These are phyloP conservation scores for Botryotinia calthae DNA, from an alignment of 2,329 filamentous ascomycete species.

Conservation along the genomic window DNA sequence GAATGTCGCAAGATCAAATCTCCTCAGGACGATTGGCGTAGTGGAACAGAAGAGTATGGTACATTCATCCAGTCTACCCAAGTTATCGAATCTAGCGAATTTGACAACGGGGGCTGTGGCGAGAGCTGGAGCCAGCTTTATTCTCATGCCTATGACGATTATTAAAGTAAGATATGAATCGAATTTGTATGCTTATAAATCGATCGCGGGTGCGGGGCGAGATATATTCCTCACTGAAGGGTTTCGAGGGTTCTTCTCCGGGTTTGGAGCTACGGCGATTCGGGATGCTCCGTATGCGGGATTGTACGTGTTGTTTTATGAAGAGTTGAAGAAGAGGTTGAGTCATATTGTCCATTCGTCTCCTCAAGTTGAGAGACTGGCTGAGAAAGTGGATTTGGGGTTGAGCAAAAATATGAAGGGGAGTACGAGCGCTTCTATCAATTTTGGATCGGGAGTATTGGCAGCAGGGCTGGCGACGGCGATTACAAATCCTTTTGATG, in stretches of 20 bases:
- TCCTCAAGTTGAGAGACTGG: slow-evolving; percentile 28
- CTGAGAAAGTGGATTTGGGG: slow-evolving; percentile 6
- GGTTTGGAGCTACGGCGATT: slow-evolving; percentile 89
- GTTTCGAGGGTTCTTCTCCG: slow-evolving; percentile 81
- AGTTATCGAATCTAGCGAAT: slow-evolving; percentile 80
- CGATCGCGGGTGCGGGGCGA: slow-evolving; percentile 65
- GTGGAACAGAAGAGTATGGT: slow-evolving; percentile 28
- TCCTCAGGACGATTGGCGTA: slow-evolving; percentile 39
- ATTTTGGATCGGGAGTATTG: slow-evolving; percentile 78
- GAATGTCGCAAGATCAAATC: slow-evolving; percentile 50
- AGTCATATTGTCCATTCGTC: slow-evolving; percentile 32
- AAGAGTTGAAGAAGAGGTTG: slow-evolving; percentile 70
- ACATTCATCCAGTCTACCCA: slow-evolving; percentile 71
- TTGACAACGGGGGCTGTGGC: slow-evolving; percentile 80
- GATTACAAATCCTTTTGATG: slow-evolving; percentile 94
- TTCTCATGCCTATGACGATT: slow-evolving; percentile 94
- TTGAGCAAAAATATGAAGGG: slow-evolving; percentile 30
- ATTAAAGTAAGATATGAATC: slow-evolving; percentile 97
- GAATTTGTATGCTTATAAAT: slow-evolving; percentile 78
- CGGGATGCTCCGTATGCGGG: slow-evolving; percentile 96
- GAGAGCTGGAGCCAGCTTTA: slow-evolving; percentile 79
- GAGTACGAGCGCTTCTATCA: slow-evolving; percentile 62
- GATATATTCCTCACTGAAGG: slow-evolving; percentile 76
- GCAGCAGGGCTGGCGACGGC: slow-evolving; percentile 81
- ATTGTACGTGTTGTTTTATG: slow-evolving; percentile 91